phyloP scores from a whole-genome alignment of 306 rosid species.

The Dicorynia guianensis region DNA sequence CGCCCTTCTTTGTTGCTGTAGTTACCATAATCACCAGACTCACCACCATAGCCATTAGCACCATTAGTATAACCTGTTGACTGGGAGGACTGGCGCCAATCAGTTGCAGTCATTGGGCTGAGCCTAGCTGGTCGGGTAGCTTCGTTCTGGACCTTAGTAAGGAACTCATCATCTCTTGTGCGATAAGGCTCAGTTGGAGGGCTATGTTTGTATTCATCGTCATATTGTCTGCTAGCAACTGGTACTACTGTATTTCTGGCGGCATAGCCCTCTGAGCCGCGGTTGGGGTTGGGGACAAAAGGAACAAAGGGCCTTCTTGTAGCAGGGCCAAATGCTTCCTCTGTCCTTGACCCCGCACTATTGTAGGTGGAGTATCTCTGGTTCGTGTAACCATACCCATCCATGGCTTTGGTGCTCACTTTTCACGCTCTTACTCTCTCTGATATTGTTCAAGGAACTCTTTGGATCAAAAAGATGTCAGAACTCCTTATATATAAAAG shows the following conservation, averaged over 20 bases:
- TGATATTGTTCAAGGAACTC: background rate
- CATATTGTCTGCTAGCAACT: constrained; percentile 20
- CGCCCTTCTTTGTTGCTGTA: background rate
- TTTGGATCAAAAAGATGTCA: constrained; percentile 3
- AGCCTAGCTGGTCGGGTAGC: constrained; percentile 38
- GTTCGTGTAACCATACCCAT: constrained; percentile 34
- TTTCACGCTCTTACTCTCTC: background rate
- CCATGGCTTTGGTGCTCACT: constrained; percentile 46
- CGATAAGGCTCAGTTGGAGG: constrained; percentile 34
- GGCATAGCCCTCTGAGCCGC: constrained; percentile 17
- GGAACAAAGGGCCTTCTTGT: constrained; percentile 37
- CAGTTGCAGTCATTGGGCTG: background rate
- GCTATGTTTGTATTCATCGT: constrained; percentile 33
- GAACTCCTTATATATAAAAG: constrained; percentile 38
- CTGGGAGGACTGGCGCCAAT: constrained; percentile 5
- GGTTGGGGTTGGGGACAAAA: constrained; percentile 23
- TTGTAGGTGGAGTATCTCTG: constrained; percentile 35
- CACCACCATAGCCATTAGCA: no score
- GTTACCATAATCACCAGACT: background rate
- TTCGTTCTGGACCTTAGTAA: constrained; percentile 42
- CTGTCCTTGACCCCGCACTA: background rate
- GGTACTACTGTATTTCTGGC: constrained; percentile 40
- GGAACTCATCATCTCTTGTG: constrained; percentile 37
- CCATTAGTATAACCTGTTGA: background rate
- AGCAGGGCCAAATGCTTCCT: constrained; percentile 18